Base-by-base conservation (phyloP, 2,329 filamentous ascomycete species). In the Cladosporium austrohemisphaericum region DNA sequence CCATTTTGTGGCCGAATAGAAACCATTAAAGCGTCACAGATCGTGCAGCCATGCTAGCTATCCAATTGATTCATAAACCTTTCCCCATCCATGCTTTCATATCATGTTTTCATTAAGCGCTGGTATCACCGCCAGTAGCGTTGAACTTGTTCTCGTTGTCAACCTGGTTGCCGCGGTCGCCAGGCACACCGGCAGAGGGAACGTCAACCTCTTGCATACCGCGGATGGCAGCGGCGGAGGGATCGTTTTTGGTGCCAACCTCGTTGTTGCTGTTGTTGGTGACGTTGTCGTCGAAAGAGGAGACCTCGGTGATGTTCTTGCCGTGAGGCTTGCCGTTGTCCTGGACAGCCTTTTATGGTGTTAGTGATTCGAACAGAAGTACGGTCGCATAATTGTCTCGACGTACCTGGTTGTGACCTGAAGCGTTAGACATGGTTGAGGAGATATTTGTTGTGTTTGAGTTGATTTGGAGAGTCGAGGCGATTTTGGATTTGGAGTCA, bases 211-310 rank as follows among this genome's bases (percentile, higher is more conserved):
- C 29, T 14, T 50, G 47, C 32, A 71, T 60, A 41, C 67, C 60
- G 14, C 57, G 47, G 62, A 76, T 62, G 5, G 77, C 79, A 14
- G 66, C 57, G 23, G 79, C 67, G 2, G 73, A 74, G 3, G 81
- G 79, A 57, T 84, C 80, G 32, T 79, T 70, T 54, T 74, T 64
- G 2, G 70, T 69, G 2, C 80, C 80, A 52, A 83, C 76, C 19
- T 79, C 74, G 11, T 67, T 64, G 19, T 60, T 72, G 57, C 74
- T 77, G 26, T 72, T 74, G 51, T 79, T 79, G 18, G 68, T 67
- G 7, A 63, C 65, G 22, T 63, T 58, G 18, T 54, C 55, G 20
- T 69, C 64, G 50, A 75, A 73, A 1, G 68, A 72, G 19, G 73
- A 74, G 54, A 79, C 76, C 1, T 59, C 71, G n/a, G 46, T 52